Evolutionary conservation across 2,329 filamentous ascomycete genomes (phyloP).

Genomic region (Monosporascus sp.): DNA sequence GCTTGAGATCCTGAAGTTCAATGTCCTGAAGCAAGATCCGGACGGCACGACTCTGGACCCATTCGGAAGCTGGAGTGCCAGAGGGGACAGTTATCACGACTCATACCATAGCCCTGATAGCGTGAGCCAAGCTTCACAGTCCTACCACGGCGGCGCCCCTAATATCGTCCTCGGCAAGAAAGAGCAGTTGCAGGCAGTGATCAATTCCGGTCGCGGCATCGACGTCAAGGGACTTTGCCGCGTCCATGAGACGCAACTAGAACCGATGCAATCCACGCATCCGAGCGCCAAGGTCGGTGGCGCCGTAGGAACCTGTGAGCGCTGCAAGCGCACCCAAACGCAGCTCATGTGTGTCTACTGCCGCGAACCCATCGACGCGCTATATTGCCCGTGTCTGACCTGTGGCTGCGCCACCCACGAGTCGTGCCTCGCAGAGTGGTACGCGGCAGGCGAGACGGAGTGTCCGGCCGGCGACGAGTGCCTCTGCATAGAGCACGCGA

Average conservation of each 20-base stretch:
- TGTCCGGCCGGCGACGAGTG: conserved; percentile 64
- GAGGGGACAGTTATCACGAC: conserved; percentile 32
- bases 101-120: conserved; percentile 28
- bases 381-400: conserved; percentile 56
- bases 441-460: conserved; percentile 47
- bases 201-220: conserved; percentile 50
- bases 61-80: conserved; percentile 13
- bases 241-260: conserved; percentile 57
- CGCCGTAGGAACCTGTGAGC: conserved; percentile 37
- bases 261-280: conserved; percentile 50
- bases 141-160: conserved; percentile 37
- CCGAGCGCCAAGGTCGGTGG: conserved; percentile 35
- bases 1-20: conserved; percentile 66
- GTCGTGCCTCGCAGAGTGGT: conserved; percentile 54
- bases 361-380: conserved; percentile 52
- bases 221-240: conserved; percentile 60
- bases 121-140: conserved; percentile 26
- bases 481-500: conserved; percentile 53
- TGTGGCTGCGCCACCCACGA: conserved; percentile 61
- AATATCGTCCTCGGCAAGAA: conserved; percentile 54
- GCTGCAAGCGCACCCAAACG: conserved; percentile 49
- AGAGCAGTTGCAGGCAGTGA: conserved; percentile 45
- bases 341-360: conserved; percentile 60
- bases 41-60: conserved; percentile 18
- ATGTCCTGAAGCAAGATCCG: conserved; percentile 50